A percentile compares a stretch with the other conserved stretches of the same genome.
Conservation (phyloP, 352 stramenopile species). For the Pseudoperonospora humuli region DNA sequence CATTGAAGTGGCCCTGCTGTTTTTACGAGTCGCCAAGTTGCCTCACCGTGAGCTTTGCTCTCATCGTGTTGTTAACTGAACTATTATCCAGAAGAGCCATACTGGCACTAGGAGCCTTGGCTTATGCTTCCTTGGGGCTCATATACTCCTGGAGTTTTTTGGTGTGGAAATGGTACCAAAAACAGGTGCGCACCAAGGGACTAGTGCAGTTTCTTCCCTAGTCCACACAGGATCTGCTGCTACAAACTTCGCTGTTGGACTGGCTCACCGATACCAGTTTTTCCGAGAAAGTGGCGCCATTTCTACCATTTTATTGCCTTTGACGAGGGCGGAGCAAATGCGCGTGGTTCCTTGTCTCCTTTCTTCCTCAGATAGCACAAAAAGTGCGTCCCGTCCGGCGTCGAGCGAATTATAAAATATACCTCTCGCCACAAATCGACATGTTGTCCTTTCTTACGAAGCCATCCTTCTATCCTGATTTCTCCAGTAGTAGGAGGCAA, state of each 20-base stretch:
- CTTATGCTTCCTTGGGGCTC: conserved; percentile 53
- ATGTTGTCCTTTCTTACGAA: conserved; percentile 82
- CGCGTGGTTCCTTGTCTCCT: conserved; percentile 73
- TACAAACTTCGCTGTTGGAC: conserved; percentile 69
- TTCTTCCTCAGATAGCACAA: conserved; percentile 83
- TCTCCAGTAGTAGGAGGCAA: conserved; percentile 33
- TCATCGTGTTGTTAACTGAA: conserved; percentile 73
- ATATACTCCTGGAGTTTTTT: conserved; percentile 76
- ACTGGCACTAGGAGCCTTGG: conserved; percentile 52
- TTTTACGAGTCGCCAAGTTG: conserved; percentile 59
- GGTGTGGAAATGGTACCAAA: conserved; percentile 70
- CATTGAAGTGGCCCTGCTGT: conserved; percentile 46
- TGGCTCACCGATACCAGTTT: conserved; percentile 77
- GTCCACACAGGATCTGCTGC: conserved; percentile 51
- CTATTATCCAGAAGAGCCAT: conserved; percentile 69
- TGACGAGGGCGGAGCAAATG: conserved; percentile 61
- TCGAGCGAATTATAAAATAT: conserved; percentile 86
- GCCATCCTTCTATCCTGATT: conserved; percentile 82
- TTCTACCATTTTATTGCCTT: conserved; percentile 72
- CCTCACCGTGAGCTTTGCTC: conserved; percentile 47
- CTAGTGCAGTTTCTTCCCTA: conserved; percentile 53
- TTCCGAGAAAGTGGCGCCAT: conserved; percentile 57
- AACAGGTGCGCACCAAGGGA: conserved; percentile 44
- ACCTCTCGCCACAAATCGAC: conserved; percentile 80
- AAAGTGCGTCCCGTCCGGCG: conserved; percentile 66